Conservation (phyloP, 1,139 yeast species). For the Suhomyces yuchorum region DNA sequence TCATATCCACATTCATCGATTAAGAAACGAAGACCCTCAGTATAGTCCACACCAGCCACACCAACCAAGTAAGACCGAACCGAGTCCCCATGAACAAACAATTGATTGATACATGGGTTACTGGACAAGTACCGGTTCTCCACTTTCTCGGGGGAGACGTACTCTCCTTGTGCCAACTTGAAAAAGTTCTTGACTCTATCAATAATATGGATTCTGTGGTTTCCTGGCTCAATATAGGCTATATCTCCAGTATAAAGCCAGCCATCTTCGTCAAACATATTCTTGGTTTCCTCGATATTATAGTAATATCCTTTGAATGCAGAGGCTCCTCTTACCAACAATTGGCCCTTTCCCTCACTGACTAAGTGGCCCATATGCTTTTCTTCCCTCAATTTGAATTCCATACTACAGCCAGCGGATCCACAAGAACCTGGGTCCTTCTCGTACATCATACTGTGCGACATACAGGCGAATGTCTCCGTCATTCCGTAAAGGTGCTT, state of each 20-base stretch:
- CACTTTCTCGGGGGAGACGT: conserved; percentile 45
- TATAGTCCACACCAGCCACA: conserved; percentile 46
- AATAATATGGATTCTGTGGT: conserved; percentile 35
- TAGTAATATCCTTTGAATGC: conserved; percentile 62
- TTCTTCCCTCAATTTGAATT: conserved; percentile 44
- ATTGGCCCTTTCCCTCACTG: conserved; percentile 49
- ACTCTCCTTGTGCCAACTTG: conserved; percentile 49
- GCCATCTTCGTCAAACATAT: conserved; percentile 61
- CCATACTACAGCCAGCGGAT: conserved; percentile 7
- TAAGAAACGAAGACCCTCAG: conserved; percentile 24
- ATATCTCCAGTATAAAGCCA: conserved; percentile 49
- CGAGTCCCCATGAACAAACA: conserved; percentile 62
- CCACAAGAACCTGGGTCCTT: conserved; percentile 24
- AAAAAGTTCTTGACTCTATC: conserved; percentile 49
- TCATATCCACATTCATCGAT: conserved; percentile 20
- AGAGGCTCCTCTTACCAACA: conserved; percentile 69
- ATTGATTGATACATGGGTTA: conserved; percentile 36
- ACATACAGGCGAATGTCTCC: conserved; percentile 22
- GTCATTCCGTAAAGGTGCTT: conserved; percentile 26
- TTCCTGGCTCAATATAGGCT: conserved; percentile 29
- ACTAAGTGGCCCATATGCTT: conserved; percentile 64
- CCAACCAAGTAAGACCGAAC: conserved; percentile 62
- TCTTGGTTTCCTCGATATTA: conserved; percentile 54
- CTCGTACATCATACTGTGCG: conserved; percentile 17
- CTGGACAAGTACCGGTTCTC: conserved; percentile 41